Base-by-base conservation (phyloP, 164 flowering plant genomes). In the Saururus chinensis region DNA sequence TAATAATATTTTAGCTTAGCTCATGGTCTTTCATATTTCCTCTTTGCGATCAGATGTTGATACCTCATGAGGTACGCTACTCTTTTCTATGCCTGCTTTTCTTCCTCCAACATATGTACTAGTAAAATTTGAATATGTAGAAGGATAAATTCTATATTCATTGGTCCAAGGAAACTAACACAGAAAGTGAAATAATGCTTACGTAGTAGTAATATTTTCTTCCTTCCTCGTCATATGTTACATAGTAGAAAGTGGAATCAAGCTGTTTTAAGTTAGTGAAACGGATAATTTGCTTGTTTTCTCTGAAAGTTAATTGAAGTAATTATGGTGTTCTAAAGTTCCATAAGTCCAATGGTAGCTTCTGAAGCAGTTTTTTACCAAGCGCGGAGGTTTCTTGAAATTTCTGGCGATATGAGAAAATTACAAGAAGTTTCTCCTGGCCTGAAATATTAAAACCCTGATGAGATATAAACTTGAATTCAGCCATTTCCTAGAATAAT, bases 11-110 rank as follows among this genome's bases (percentile, higher is more conserved):
- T 62, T 90, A 92, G 98, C 79, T 88, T 9, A 76, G 95, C 77
- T 71, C 76, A 11, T 87, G 96, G 95, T 80, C 91, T 59, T 87
- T 87, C 73, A 72, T 37, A 60, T 92, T 82, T 68, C 82, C 86
- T 17, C 61, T 83, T 62, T 77, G 56, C 24, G 74, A 74, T 2
- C 83, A 81, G 69, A 79, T 59, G 59, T 71, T 67, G 53, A 65
- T 69, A 24, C 22, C 79, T 70, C 77, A 76, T 51, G 92, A 83
- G 93, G 97, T 70, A 75, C 71, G 82, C 71, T 37, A 8, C 48
- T 51, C 11, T 55, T 9, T 64, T 61, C 24, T 60, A 0, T 58
- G 22, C 22, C 20, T 19, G 9, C 11, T 26, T 26, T 25, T 58
- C 19, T 19, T 0, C 60, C 20, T 17, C n/a, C 17, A 19, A 6